Percentiles rank a stretch among this genome's conserved stretches.
Conservation (phyloP, 2,329 filamentous ascomycete species). For the Colletotrichum neosansevieriae region DNA sequence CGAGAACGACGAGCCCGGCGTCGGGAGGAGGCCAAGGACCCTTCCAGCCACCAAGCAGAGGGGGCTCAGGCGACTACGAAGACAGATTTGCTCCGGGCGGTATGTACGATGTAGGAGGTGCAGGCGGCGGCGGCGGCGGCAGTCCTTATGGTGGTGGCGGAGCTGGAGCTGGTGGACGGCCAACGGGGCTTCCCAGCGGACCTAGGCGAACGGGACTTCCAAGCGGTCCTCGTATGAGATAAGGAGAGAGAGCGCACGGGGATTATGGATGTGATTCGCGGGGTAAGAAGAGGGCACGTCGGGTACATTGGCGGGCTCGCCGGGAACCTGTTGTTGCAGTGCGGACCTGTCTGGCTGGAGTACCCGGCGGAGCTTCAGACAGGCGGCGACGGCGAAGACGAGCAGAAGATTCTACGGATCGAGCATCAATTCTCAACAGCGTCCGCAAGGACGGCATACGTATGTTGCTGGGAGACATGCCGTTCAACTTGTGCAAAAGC, state of each 20-base stretch:
- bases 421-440: not conserved
- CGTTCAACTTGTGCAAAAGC: conserved; percentile 15
- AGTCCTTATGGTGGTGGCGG: conserved; percentile 55
- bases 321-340: not conserved
- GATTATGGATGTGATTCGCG: not conserved
- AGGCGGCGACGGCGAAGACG: not conserved
- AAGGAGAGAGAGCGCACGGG: conserved; percentile 38
- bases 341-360: not conserved
- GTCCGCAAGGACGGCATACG: conserved; percentile 16
- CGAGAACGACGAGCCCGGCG: conserved; percentile 68
- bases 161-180: conserved; percentile 51
- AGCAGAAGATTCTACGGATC: not conserved
- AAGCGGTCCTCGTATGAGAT: conserved; percentile 56
- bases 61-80: conserved; percentile 53
- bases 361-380: not conserved
- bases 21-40: conserved; percentile 53
- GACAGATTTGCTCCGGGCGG: conserved; percentile 61
- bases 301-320: not conserved
- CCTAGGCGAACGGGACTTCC: conserved; percentile 51
- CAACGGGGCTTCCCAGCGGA: conserved; percentile 60
- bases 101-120: conserved; percentile 54
- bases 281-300: not conserved
- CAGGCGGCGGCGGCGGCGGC: conserved; percentile 48
- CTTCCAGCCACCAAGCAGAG: conserved; percentile 59
- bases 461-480: conserved; percentile 33